phyloP scores from a whole-genome alignment of 352 stramenopile genomes.

The Globisporangium ultimum region DNA sequence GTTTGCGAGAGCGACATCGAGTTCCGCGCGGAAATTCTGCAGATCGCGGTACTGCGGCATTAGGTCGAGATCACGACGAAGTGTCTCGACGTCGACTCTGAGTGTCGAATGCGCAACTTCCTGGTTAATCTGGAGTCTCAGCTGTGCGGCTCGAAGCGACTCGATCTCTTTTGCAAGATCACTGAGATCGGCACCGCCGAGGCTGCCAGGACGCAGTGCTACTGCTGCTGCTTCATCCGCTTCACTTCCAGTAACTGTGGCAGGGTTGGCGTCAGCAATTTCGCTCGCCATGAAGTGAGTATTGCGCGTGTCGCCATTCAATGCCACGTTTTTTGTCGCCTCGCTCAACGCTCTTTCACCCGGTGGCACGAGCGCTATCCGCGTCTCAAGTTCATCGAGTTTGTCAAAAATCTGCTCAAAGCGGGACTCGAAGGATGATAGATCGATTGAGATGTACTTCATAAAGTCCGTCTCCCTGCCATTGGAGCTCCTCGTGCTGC shows the following conservation, averaged over 20 bases:
- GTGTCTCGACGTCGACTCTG: slow-evolving; percentile 35
- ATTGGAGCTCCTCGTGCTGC: neutral
- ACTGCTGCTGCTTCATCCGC: neutral
- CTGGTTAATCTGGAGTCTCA: slow-evolving; percentile 62
- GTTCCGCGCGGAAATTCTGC: slow-evolving; percentile 37
- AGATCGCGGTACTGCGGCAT: slow-evolving; percentile 31
- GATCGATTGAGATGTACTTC: slow-evolving; percentile 41
- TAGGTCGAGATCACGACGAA: slow-evolving; percentile 34
- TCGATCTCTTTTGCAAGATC: slow-evolving; percentile 46
- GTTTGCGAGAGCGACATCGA: slow-evolving; percentile 22
- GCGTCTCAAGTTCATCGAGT: slow-evolving; percentile 34
- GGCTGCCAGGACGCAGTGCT: slow-evolving; percentile 9
- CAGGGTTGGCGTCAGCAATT: neutral
- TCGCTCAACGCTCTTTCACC: too few species aligned
- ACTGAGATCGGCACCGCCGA: slow-evolving; percentile 7
- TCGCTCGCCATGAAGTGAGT: neutral
- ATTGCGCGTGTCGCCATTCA: neutral
- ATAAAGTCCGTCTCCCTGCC: slow-evolving; percentile 31
- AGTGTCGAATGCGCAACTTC: slow-evolving; percentile 37
- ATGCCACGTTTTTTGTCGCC: too few species aligned
- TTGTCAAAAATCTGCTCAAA: slow-evolving; percentile 46
- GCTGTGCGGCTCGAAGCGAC: slow-evolving; percentile 43
- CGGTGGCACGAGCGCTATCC: neutral
- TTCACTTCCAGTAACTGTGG: slow-evolving; percentile 3
- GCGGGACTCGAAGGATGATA: slow-evolving; percentile 45